phyloP scores from a whole-genome alignment of 2,329 filamentous ascomycete species.

The Hypoxylon sp. region DNA sequence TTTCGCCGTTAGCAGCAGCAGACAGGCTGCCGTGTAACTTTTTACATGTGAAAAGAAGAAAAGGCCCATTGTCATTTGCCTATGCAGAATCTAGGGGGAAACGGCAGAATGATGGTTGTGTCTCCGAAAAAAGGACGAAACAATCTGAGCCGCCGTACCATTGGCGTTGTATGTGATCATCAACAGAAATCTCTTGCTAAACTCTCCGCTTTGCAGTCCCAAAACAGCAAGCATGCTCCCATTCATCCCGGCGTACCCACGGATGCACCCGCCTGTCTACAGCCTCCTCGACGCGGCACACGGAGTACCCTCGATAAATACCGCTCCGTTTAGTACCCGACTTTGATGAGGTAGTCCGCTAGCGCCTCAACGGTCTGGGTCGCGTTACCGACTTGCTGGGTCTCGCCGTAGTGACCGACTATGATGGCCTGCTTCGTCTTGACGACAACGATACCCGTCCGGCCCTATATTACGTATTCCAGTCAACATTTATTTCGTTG shows the following conservation, averaged over 20 bases:
- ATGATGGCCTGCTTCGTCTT: slow-evolving; percentile 93
- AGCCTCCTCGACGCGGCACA: slow-evolving; percentile 9
- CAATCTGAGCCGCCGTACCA: slow-evolving; percentile 33
- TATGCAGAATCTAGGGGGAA: slow-evolving; percentile 54
- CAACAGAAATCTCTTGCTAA: slow-evolving; percentile 43
- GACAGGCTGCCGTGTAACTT: slow-evolving; percentile 24
- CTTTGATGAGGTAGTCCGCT: slow-evolving; percentile 85
- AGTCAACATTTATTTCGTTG: slow-evolving; percentile 13
- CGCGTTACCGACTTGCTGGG: slow-evolving; percentile 78
- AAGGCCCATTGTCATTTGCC: slow-evolving; percentile 47
- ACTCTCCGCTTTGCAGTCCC: slow-evolving; percentile 39
- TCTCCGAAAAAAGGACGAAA: slow-evolving; percentile 41
- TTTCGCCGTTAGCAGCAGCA: slow-evolving; percentile 22
- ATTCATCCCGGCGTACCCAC: slow-evolving; percentile 35
- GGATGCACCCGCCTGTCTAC: slow-evolving; percentile 33
- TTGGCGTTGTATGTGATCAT: slow-evolving; percentile 34
- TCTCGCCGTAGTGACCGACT: slow-evolving; percentile 86
- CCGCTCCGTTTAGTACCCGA: slow-evolving; percentile 74
- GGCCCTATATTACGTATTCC: slow-evolving; percentile 64
- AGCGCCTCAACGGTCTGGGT: slow-evolving; percentile 84
- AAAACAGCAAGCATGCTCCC: slow-evolving; percentile 39
- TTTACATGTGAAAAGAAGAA: slow-evolving; percentile 33
- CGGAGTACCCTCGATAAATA: slow-evolving; percentile 8
- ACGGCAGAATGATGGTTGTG: slow-evolving; percentile 36
- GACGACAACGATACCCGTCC: slow-evolving; percentile 82